Evolutionary conservation across 2,329 filamentous ascomycete species (phyloP), one percentile per base, ranked within the genome.

Genomic region (Verticillium tricorpus): DNA sequence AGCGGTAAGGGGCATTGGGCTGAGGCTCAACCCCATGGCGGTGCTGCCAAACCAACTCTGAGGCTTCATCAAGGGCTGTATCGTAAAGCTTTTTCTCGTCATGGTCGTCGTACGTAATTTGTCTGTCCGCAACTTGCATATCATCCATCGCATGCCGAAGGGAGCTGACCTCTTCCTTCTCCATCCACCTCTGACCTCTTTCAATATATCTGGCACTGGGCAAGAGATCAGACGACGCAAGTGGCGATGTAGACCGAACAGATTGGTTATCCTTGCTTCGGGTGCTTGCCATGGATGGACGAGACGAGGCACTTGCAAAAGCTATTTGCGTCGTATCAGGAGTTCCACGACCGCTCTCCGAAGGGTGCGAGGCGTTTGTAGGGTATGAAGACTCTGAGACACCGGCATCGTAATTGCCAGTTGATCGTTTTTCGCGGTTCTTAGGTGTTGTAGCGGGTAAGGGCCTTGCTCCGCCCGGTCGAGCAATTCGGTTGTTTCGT

Each of bases 1-100:
- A 93, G 35, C 80, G 81, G 68, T 87, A 89, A 11, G 89, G 85
- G 1, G 86, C 84, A 54, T 86, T 83, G 2, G 89, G 88, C 64
- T 82, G 79, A n/a, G 77, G 78, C 1, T 78, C 74, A 57, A 68
- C 70, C 8, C 84, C 84, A 66, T 92, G 83, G 70, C 89, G 82
- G 71, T 94, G 91, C 69, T 88, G 86, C 83, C 86, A 93, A 54
- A 94, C 91, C 56, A 94, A 80, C 72, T 93, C 89, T 1, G 89
- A 88, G 12, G 91, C 91, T 73, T 94, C 91, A 63, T 92, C 80
- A 64, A 91, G 86, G 34, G 91, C 91, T 50, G 89, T 88, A 14
- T 85, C 78, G 71, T 91, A 89, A 57, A 93, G 73, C 55, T 80
- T 73, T 62, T 89, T 87, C 22, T 89, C 86, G 2, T 86, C 81